Evolutionary conservation across 805 yeast genomes (phyloP), one percentile per base, ranked within the genome.

Genomic region (Pichia membranifaciens): DNA sequence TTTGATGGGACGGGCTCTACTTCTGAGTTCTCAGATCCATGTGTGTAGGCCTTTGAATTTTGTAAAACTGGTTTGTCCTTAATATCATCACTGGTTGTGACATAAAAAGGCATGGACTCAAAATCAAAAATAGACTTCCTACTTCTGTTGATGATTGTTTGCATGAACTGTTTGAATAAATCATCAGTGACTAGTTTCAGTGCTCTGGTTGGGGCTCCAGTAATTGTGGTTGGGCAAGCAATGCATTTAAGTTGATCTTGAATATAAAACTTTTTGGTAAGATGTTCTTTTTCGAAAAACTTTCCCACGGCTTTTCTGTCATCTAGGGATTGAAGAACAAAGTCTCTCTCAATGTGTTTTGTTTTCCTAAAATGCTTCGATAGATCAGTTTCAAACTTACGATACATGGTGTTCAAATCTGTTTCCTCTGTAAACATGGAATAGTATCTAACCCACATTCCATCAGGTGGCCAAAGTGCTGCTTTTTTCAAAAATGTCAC

Each of bases 391-490:
- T 73, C 74, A 53, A 85, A 76, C 21, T 72, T 69, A 17, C 67
- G 56, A 38, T 83, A 68, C 38, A 84, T 68, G 5, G 69, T 62
- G 23, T 67, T 62, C 20, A 81, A 66, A 1, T 73, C 66, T 1
- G 77, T 71, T 2, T 72, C 68, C 3, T 73, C 66, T 2, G 85
- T 78, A 54, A 81, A 79, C 56, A 78, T 76, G 9, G 84, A 73
- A 56, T 84, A 76, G 55, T 82, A 80, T 42, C 74, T 75, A 2
- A 77, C 73, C 78, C 93, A 79, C n/a, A 86, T 66, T 20, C 75
- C 74, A 51, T 78, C 81, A 1, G 89, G 81, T 1, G 97, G 96
- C 84, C 90, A 84, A n/a, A 87, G 64, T 10, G 78, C 73, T 0
- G 96, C 96, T 36, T 73, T 72, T 2, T 65, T 55, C 5, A 90